phyloP scores from a whole-genome alignment of 75 land plant genomes.

The Selaginella moellendorffii region DNA sequence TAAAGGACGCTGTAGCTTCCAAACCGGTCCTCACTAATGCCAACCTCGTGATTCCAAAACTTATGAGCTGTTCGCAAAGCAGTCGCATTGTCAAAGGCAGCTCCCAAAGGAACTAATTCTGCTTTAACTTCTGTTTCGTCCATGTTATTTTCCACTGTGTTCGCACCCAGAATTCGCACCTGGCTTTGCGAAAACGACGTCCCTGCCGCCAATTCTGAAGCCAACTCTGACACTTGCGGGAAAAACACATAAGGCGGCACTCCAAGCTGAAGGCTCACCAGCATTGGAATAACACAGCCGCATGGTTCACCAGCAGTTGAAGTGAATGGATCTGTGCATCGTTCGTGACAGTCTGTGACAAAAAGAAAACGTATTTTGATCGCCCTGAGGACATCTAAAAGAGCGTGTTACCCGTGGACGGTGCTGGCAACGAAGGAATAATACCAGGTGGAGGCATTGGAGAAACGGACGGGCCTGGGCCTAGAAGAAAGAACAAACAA shows the following conservation, averaged over 20 bases:
- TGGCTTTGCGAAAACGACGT: slow-evolving; percentile 67
- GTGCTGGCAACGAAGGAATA: not conserved
- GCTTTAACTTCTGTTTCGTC: slow-evolving; percentile 15
- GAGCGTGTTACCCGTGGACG: not conserved
- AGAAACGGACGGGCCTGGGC: no score
- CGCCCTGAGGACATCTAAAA: no score
- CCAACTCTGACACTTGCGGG: slow-evolving; percentile 54
- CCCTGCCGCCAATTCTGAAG: slow-evolving; percentile 66
- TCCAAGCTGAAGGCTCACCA: slow-evolving; percentile 46
- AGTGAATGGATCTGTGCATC: slow-evolving; percentile 59
- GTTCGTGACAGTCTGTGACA: not conserved
- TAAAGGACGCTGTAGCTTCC: slow-evolving; percentile 57
- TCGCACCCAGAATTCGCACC: slow-evolving; percentile 66
- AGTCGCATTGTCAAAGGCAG: slow-evolving; percentile 34
- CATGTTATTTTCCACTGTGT: slow-evolving; percentile 27
- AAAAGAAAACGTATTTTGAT: no score
- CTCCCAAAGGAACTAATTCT: slow-evolving; percentile 42
- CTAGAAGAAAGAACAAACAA: no score
- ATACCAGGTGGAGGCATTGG: no score
- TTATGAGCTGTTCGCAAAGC: slow-evolving; percentile 39
- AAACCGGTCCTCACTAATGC: slow-evolving; percentile 35
- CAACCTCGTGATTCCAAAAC: slow-evolving; percentile 56
- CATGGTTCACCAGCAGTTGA: slow-evolving; percentile 63
- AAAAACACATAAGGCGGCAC: slow-evolving; percentile 49
- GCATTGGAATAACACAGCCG: slow-evolving; percentile 80